These are phyloP conservation scores for Penicillium canariense DNA, from an alignment of 495 filamentous ascomycete genomes.

Conservation along the genomic window DNA sequence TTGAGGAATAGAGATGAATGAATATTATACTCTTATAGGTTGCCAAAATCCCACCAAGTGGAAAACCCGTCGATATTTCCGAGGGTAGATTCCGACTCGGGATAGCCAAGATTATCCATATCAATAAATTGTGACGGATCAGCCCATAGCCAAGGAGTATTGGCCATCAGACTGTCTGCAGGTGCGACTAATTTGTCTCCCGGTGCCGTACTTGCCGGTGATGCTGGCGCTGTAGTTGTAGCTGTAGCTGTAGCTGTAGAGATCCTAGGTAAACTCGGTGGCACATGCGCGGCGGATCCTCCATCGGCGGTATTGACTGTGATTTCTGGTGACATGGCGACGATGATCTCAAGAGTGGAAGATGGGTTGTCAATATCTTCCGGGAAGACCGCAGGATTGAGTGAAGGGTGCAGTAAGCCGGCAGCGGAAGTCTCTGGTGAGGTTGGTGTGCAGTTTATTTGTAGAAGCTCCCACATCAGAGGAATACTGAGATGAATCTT, in stretches of 20 bases:
- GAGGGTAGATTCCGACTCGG: constrained; percentile 31
- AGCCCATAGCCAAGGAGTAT: constrained; percentile 49
- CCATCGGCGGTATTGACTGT: constrained; percentile 46
- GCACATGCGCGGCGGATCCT: constrained; percentile 40
- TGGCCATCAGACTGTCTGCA: constrained; percentile 44
- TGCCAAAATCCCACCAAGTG: constrained; percentile 47
- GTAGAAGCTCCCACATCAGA: constrained; percentile 50
- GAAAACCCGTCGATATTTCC: constrained; percentile 39
- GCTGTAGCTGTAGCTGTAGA: too few relatives aligned
- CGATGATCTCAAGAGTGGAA: constrained; percentile 44
- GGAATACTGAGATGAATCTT: constrained; percentile 49
- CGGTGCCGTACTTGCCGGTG: constrained; percentile 20
- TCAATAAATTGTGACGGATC: constrained; percentile 41
- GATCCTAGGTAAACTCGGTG: constrained; percentile 29
- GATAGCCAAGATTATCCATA: constrained; percentile 38
- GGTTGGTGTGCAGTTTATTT: constrained; percentile 35
- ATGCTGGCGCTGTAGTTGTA: constrained; percentile 19
- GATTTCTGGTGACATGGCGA: constrained; percentile 44
- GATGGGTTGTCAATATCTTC: constrained; percentile 26
- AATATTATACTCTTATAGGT: constrained; percentile 34
- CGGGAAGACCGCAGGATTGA: constrained; percentile 24
- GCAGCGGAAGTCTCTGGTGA: constrained; percentile 27
- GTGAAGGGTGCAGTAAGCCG: constrained; percentile 34
- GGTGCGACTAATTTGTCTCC: constrained; percentile 38
- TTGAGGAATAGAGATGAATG: constrained; percentile 22